phyloP scores from a whole-genome alignment of 2,329 filamentous ascomycete genomes.

The Aspergillus fijiensis region DNA sequence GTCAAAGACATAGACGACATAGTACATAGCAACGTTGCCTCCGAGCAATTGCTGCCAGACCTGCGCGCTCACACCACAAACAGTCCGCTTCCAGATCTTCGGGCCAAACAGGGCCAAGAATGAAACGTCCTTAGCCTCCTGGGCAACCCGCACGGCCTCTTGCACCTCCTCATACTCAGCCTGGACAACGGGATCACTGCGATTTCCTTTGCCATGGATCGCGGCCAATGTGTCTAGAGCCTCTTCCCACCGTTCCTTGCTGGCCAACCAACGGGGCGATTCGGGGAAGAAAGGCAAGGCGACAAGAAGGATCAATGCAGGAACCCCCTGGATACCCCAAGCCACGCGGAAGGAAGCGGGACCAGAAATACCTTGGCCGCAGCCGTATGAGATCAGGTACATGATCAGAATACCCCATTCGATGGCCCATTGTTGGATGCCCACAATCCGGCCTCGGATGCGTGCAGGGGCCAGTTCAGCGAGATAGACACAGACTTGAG shows the following conservation, averaged over 20 bases:
- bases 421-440: constrained; percentile 47
- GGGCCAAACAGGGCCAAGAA: constrained; percentile 48
- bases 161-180: constrained; percentile 50
- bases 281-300: constrained; percentile 60
- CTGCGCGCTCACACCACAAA: constrained; percentile 54
- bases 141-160: constrained; percentile 33
- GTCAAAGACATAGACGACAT: constrained; percentile 60
- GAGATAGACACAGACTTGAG: constrained; percentile 47
- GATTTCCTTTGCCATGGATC: constrained; percentile 58
- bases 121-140: constrained; percentile 34
- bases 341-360: constrained; percentile 57
- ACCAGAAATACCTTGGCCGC: constrained; percentile 35
- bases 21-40: constrained; percentile 60
- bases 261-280: constrained; percentile 62
- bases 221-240: constrained; percentile 52
- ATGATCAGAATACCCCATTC: constrained; percentile 48
- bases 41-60: constrained; percentile 59
- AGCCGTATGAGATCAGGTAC: constrained; percentile 45
- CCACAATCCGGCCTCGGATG: constrained; percentile 44
- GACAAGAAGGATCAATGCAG: constrained; percentile 56
- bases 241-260: constrained; percentile 59
- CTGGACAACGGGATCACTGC: constrained; percentile 55
- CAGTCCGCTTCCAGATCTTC: constrained; percentile 52
- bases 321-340: constrained; percentile 64
- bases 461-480: constrained; percentile 45